These are phyloP conservation scores for Trichoderma oligosporum DNA, from an alignment of 2,329 filamentous ascomycete species.

Conservation along the genomic window DNA sequence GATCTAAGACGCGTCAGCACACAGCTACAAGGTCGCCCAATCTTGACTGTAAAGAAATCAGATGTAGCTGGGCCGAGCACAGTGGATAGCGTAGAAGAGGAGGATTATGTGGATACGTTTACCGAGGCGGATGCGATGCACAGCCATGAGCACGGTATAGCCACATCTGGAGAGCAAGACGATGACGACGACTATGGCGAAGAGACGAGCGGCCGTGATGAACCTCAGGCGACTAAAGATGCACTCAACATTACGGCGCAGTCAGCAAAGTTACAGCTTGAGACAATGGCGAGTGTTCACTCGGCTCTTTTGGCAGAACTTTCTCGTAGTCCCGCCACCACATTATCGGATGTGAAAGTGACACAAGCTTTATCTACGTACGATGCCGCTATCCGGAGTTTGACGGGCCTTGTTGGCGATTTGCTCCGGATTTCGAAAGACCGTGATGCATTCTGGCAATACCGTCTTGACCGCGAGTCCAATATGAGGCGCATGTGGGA, in stretches of 20 bases:
- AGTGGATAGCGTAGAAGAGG: constrained; percentile 49
- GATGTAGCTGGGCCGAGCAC: constrained; percentile 42
- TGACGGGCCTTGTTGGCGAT: constrained; percentile 80
- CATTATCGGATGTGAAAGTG: constrained; percentile 73
- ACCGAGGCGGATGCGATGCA: constrained; percentile 43
- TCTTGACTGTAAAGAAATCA: constrained; percentile 26
- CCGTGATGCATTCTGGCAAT: constrained; percentile 95
- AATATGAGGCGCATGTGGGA: constrained; percentile 97
- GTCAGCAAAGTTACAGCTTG: constrained; percentile 87
- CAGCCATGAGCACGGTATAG: constrained; percentile 33
- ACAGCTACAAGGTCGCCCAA: constrained; percentile 22
- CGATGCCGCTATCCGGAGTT: constrained; percentile 81
- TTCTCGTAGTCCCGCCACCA: constrained; percentile 62
- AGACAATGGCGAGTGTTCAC: constrained; percentile 82
- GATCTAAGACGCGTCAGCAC: constrained; percentile 43
- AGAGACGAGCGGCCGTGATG: constrained; percentile 72
- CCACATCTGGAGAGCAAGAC: constrained; percentile 37
- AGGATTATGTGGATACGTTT: constrained; percentile 48
- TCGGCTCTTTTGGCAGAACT: constrained; percentile 70
- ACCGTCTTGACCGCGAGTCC: constrained; percentile 83
- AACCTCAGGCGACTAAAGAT: constrained; percentile 75
- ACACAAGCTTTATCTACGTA: constrained; percentile 78
- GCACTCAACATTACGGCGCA: constrained; percentile 97
- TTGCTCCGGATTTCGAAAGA: constrained; percentile 89
- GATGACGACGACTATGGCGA: constrained; percentile 72